Evolutionary conservation across 495 filamentous ascomycete species (phyloP).

Genomic region (Bombardia bombarda): DNA sequence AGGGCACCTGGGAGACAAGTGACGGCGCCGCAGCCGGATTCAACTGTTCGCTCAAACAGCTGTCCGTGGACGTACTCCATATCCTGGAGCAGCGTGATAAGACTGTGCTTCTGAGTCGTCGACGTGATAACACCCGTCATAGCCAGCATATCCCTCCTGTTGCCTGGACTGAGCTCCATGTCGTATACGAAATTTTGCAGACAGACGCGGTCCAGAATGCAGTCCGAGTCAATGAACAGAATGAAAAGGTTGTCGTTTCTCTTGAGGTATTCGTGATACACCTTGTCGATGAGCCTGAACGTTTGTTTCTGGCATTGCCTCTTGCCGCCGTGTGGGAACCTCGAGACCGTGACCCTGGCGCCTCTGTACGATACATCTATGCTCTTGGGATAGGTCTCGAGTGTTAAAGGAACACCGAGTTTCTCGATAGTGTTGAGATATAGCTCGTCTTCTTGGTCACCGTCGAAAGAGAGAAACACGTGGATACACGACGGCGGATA

Average conservation of each 20-base stretch:
- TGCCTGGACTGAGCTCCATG: slow-evolving; percentile 96
- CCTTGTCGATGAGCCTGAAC: slow-evolving; percentile 89
- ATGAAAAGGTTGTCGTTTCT: slow-evolving; percentile 90
- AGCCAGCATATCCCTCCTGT: slow-evolving; percentile 87
- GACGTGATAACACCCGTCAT: slow-evolving; percentile 98
- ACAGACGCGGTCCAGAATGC: slow-evolving; percentile 86
- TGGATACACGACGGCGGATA: slow-evolving; percentile 92
- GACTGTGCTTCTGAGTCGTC: slow-evolving; percentile 78
- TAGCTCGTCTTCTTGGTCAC: slow-evolving; percentile 77
- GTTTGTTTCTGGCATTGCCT: slow-evolving; percentile 89
- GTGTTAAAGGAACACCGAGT: slow-evolving; percentile 72
- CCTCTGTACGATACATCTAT: slow-evolving; percentile 83
- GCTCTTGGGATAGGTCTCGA: slow-evolving; percentile 76
- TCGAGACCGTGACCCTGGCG: slow-evolving; percentile 81
- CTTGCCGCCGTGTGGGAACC: slow-evolving; percentile 92
- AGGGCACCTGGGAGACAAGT: slow-evolving; percentile 92
- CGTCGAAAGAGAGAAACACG: slow-evolving; percentile 94
- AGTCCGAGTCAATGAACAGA: slow-evolving; percentile 97
- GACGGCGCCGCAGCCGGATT: slow-evolving; percentile 90
- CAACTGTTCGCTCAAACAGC: slow-evolving; percentile 92
- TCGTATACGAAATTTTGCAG: slow-evolving; percentile 98
- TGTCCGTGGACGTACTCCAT: slow-evolving; percentile 99
- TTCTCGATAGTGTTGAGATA: slow-evolving; percentile 84
- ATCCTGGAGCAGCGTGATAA: slow-evolving; percentile 91
- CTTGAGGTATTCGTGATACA: slow-evolving; percentile 84